phyloP scores from a whole-genome alignment of 192 early-diverging fungal genomes.

The Coemansia sp. region DNA sequence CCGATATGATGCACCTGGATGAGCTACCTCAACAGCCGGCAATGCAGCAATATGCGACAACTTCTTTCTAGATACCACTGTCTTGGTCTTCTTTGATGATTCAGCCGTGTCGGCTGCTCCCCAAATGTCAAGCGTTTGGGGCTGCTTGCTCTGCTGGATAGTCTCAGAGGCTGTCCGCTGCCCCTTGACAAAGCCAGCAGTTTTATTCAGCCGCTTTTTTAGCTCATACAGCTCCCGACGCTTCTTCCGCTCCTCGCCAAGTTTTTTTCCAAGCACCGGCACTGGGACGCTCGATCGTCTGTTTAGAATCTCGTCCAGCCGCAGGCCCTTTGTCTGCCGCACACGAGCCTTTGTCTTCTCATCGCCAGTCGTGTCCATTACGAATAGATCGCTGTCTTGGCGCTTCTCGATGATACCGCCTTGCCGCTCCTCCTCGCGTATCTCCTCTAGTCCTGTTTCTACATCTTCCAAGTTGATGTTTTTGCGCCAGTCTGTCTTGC shows the following conservation, averaged over 20 bases:
- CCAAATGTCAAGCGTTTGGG: constrained; percentile 41
- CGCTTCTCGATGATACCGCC: constrained; percentile 23
- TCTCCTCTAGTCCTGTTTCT: constrained; percentile 69
- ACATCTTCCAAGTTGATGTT: constrained; percentile 82
- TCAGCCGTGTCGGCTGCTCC: constrained; percentile 4
- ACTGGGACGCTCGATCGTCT: constrained; percentile 63
- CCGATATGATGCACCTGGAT: constrained; percentile 90
- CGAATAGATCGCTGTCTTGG: constrained; percentile 26
- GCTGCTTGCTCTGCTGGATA: constrained; percentile 8
- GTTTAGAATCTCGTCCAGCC: constrained; percentile 82
- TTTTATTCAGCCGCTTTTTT: constrained; percentile 23
- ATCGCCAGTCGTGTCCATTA: constrained; percentile 19
- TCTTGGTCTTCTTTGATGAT: constrained; percentile 5
- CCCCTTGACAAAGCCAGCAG: constrained; percentile 21
- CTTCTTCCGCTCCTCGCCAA: constrained; percentile 28
- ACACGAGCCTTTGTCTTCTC: constrained; percentile 16
- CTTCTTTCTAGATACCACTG: constrained; percentile 17
- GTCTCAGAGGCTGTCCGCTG: constrained; percentile 9
- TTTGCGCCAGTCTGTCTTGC: constrained; percentile 90
- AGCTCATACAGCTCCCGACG: constrained; percentile 25
- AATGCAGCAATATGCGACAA: constrained; percentile 31
- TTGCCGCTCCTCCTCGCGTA: constrained; percentile 69
- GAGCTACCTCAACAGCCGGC: constrained; percentile 70
- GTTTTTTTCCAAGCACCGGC: constrained; percentile 16
- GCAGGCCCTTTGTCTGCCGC: constrained; percentile 54